Evolutionary conservation across 2,329 filamentous ascomycete species (phyloP), one percentile per base, ranked within the genome.

Genomic region (Phialocephala subalpina): DNA sequence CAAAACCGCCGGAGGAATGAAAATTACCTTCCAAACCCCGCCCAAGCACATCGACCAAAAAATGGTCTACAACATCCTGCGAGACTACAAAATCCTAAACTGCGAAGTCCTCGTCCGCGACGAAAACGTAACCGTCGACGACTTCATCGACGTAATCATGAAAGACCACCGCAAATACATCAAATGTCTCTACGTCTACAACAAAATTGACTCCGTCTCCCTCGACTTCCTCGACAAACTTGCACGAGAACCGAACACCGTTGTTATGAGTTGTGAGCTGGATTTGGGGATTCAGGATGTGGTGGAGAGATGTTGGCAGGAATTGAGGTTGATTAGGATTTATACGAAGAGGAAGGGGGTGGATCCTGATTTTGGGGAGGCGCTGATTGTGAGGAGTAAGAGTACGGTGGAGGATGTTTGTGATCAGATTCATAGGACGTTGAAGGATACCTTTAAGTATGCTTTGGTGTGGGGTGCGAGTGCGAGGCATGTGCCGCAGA

Each of bases 121-220:
- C 77, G 96, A 99, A 76, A 90, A 97, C 77, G 93, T 92, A 47
- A 98, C 96, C 0, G 94, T 99, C 40, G 96, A 99, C 81, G 95
- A 99, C 80, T 92, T 99, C 79, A 99, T 99, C 82, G 96, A 99
- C 79, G 94, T 97, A 68, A 97, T 99, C 80, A 98, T 98, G 95
- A 97, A 96, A 80, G 93, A 97, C 77, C 96, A 99, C 83, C 86
- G 96, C 77, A 99, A 97, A 80, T 99, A 99, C 84, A 97, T 99
- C 83, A 88, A 74, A 78, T 90, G 93, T 77, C 86, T 99, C 36
- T 99, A 99, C 81, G 95, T 98, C 36, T 99, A 99, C 89, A 99
- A 99, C 90, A 99, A 99, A 82, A 97, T 99, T 81, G 96, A 99
- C 82, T 91, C 89, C 78, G 92, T 99, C 67, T 95, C 92, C 49